Percentiles rank a stretch among this genome's conserved stretches.
Conservation (phyloP, 352 stramenopile genomes). For the Pythium biforme region DNA sequence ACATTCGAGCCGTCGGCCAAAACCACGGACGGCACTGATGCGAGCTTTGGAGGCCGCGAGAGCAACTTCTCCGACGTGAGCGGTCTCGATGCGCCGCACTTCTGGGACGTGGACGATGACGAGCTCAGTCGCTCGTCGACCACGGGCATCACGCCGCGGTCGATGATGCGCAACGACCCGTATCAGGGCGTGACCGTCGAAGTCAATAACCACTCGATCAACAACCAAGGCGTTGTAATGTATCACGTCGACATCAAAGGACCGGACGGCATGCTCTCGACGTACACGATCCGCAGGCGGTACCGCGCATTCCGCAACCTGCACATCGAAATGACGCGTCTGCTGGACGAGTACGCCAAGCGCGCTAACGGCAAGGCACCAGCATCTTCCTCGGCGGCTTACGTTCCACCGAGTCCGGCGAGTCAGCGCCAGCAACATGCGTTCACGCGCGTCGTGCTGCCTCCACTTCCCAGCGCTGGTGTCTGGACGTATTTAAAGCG, state of each 20-base stretch:
- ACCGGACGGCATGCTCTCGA: conserved; percentile 67
- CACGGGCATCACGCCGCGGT: conserved; percentile 31
- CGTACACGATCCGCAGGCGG: conserved; percentile 82
- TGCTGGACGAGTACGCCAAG: conserved; percentile 44
- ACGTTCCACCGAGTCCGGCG: conserved; percentile 32
- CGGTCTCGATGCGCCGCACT: conserved; percentile 60
- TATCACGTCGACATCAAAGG: conserved; percentile 88
- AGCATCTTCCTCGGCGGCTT: conserved; percentile 20
- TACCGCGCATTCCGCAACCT: conserved; percentile 83
- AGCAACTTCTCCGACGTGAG: conserved; percentile 65
- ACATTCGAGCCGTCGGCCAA: conserved; percentile 42
- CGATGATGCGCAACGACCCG: conserved; percentile 37
- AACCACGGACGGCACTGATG: conserved; percentile 12
- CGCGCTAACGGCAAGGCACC: conserved; percentile 6
- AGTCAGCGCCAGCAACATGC: conserved; percentile 33
- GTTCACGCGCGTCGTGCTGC: conserved; percentile 30
- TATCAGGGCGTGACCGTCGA: conserved; percentile 66
- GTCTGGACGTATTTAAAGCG: conserved; percentile 84
- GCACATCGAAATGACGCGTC: conserved; percentile 56
- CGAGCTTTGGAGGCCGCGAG: conserved; percentile 30
- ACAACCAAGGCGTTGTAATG: conserved; percentile 68
- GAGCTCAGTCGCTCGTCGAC: conserved; percentile 28
- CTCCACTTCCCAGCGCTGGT: conserved; percentile 60
- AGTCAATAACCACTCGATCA: conserved; percentile 54
- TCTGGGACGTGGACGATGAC: conserved; percentile 48